A percentile compares a stretch with the other conserved stretches of the same genome.
Conservation (phyloP, 2,329 filamentous ascomycete genomes). For the Fusarium clavum region DNA sequence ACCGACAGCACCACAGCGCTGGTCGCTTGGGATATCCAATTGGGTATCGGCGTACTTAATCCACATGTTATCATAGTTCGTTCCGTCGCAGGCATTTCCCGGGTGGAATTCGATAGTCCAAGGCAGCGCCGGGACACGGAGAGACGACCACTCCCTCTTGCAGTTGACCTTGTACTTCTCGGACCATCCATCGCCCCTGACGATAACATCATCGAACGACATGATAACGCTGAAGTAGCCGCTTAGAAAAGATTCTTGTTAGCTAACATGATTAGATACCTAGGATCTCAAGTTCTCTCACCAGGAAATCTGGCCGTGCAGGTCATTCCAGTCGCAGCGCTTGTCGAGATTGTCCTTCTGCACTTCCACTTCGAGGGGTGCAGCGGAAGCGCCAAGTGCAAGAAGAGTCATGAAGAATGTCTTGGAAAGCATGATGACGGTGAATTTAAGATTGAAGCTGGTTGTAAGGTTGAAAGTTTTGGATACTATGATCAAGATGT, state of each 20-base stretch:
- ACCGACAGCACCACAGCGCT: not conserved
- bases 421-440: not conserved
- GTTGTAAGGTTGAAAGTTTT: too few relatives aligned
- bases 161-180: not conserved
- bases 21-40: not conserved
- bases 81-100: not conserved
- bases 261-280: not conserved
- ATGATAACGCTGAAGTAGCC: not conserved
- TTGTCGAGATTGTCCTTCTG: not conserved
- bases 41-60: not conserved
- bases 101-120: not conserved
- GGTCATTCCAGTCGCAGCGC: not conserved
- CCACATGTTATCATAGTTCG: not conserved
- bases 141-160: not conserved
- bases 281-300: fast-evolving
- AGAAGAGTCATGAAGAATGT: not conserved
- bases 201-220: not conserved
- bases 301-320: not conserved
- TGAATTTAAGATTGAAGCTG: too few relatives aligned
- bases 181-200: not conserved
- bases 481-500: too few relatives aligned
- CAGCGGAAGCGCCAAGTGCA: not conserved
- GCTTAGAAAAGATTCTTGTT: not conserved
- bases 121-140: not conserved
- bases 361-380: not conserved